Evolutionary conservation across 225 moss, liverwort and hornwort genomes (phyloP).

Genomic region (Straminergon stramineum): DNA sequence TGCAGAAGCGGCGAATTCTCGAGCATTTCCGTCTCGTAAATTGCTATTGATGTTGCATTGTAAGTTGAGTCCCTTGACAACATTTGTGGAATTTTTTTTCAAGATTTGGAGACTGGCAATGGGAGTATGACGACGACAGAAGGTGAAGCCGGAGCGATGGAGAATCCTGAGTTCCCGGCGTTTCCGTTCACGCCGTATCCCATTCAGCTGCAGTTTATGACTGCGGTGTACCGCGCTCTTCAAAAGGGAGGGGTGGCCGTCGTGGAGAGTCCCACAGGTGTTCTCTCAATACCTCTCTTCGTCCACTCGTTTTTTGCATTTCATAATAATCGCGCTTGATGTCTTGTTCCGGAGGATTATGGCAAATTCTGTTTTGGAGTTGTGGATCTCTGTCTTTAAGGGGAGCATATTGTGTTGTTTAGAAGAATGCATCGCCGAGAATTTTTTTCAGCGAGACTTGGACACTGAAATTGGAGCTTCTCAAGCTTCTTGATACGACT

Average conservation of each 20-base stretch:
- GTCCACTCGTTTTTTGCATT: background rate
- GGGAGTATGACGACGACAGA: background rate
- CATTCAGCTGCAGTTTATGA: constrained; percentile 88
- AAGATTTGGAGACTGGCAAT: background rate
- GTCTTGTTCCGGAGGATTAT: background rate
- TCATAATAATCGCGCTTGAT: background rate
- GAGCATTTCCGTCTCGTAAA: background rate
- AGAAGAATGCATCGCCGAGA: background rate
- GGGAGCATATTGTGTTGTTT: background rate
- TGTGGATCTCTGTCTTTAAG: background rate
- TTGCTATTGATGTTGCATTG: background rate
- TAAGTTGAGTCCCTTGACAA: background rate
- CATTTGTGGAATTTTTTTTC: background rate
- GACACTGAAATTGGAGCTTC: background rate
- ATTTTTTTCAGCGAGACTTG: background rate
- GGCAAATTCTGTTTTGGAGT: background rate
- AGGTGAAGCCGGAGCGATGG: constrained; percentile 1
- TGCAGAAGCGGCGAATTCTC: background rate
- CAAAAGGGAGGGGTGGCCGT: constrained; percentile 79
- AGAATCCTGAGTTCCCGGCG: constrained; percentile 45
- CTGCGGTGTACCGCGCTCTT: constrained; percentile 75
- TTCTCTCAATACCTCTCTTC: background rate
- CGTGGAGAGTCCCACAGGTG: constrained; percentile 93
- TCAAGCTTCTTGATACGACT: background rate
- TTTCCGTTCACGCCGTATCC: constrained; percentile 92